Evolutionary conservation across 495 filamentous ascomycete genomes (phyloP).

Genomic region (Penicillium pulvis): DNA sequence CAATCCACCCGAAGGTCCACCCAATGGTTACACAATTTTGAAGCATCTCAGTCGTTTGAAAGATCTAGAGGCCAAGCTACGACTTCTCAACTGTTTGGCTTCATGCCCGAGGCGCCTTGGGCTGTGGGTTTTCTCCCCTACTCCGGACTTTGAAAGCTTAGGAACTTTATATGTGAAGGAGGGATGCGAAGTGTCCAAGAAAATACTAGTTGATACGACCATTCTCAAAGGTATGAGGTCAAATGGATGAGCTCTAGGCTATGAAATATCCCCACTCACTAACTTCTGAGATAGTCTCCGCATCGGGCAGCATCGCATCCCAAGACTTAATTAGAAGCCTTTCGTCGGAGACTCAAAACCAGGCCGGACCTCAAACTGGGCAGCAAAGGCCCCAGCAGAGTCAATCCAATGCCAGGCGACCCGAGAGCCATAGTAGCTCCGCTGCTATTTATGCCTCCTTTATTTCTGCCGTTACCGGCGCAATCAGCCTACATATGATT

Average conservation of each 20-base stretch:
- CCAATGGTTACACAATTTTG: constrained; percentile 46
- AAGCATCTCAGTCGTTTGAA: constrained; percentile 50
- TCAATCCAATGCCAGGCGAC: constrained; percentile 29
- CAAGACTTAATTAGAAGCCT: constrained; percentile 43
- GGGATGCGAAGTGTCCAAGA: constrained; percentile 33
- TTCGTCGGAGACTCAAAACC: constrained; percentile 35
- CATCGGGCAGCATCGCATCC: constrained; percentile 41
- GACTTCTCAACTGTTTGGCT: constrained; percentile 42
- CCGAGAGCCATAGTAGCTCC: constrained; percentile 39
- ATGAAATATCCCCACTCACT: not conserved
- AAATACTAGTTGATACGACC: constrained; percentile 37
- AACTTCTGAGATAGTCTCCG: constrained; percentile 34
- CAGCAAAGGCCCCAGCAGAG: constrained; percentile 30
- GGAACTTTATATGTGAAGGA: constrained; percentile 30
- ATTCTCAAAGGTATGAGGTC: constrained; percentile 39
- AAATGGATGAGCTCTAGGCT: not conserved
- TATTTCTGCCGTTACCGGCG: constrained; percentile 45
- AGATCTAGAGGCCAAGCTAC: constrained; percentile 43
- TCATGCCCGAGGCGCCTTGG: constrained; percentile 47
- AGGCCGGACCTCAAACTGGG: constrained; percentile 11
- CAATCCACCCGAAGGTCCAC: constrained; percentile 36
- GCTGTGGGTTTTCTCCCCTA: constrained; percentile 47
- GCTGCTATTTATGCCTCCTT: constrained; percentile 49
- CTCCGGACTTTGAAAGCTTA: constrained; percentile 44
- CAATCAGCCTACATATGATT: constrained; percentile 44